phyloP scores from a whole-genome alignment of 1,139 yeast genomes.

The Hansenula lynferdii region DNA sequence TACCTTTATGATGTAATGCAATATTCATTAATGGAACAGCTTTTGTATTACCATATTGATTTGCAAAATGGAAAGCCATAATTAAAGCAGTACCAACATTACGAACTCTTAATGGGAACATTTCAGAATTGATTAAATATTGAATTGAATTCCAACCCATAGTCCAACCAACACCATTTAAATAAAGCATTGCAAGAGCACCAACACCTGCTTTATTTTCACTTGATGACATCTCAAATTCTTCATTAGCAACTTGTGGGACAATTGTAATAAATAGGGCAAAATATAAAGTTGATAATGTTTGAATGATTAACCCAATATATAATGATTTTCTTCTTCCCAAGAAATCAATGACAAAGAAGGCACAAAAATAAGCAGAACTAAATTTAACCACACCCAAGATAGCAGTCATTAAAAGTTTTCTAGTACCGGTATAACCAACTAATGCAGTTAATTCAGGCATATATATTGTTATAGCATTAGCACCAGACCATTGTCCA shows the following conservation, averaged over 20 bases:
- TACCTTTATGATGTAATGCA: slow-evolving; percentile 43
- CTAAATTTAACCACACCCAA: slow-evolving; percentile 44
- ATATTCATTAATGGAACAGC: slow-evolving; percentile 50
- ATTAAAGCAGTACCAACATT: slow-evolving; percentile 47
- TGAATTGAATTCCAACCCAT: slow-evolving; percentile 57
- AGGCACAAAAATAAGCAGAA: slow-evolving; percentile 38
- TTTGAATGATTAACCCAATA: slow-evolving; percentile 31
- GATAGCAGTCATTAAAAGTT: slow-evolving; percentile 48
- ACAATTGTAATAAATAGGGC: slow-evolving; percentile 41
- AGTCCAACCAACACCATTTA: slow-evolving; percentile 56
- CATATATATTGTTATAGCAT: slow-evolving; percentile 51
- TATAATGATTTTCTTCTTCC: slow-evolving; percentile 42
- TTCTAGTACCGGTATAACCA: slow-evolving; percentile 36
- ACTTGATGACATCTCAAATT: slow-evolving; percentile 26
- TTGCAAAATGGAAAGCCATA: slow-evolving; percentile 54
- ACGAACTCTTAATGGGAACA: slow-evolving; percentile 50
- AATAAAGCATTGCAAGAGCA: slow-evolving; percentile 46
- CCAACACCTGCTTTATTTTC: slow-evolving; percentile 37
- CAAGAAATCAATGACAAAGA: slow-evolving; percentile 36
- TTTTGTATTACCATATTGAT: slow-evolving; percentile 55
- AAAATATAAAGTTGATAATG: slow-evolving; percentile 27
- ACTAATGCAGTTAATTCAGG: slow-evolving; percentile 46
- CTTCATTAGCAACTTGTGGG: slow-evolving; percentile 35
- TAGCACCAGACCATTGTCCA: slow-evolving; percentile 63
- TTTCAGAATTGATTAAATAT: slow-evolving; percentile 52